A percentile compares a stretch with the other conserved stretches of the same genome.
phyloP scores from a whole-genome alignment of 1,284 basidiomycete species.

The Ustilago sp. region DNA sequence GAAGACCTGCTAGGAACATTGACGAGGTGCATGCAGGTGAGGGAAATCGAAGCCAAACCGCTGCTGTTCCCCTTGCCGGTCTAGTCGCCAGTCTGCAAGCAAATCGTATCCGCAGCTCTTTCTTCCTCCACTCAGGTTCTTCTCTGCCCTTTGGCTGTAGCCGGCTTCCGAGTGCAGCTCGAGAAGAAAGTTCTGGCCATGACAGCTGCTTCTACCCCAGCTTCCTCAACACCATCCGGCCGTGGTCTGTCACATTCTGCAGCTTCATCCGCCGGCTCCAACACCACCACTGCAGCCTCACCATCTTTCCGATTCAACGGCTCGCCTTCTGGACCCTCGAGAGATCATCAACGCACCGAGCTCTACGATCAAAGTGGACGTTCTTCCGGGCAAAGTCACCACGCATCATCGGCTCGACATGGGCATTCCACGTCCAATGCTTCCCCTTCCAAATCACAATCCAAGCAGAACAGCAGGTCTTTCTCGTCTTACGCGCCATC shows the following conservation, averaged over 20 bases:
- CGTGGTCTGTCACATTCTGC: conserved; percentile 12
- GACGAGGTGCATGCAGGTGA: background rate
- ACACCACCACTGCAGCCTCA: background rate
- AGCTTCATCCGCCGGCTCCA: background rate
- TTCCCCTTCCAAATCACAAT: conserved; percentile 13
- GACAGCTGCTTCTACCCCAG: conserved; percentile 22
- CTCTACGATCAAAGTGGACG: conserved; percentile 29
- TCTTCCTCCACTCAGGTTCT: conserved; percentile 11
- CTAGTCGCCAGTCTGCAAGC: conserved; percentile 29
- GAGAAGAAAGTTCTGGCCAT: conserved; percentile 20
- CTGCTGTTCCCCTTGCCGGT: conserved; percentile 16
- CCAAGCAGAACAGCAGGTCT: conserved; percentile 7
- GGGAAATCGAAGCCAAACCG: background rate
- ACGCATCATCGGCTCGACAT: conserved; percentile 6
- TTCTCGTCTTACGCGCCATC: conserved; percentile 8
- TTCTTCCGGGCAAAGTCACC: background rate
- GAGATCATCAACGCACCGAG: conserved; percentile 14
- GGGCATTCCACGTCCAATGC: background rate
- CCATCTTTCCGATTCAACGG: conserved; percentile 11
- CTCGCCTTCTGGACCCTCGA: background rate
- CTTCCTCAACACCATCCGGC: conserved; percentile 22
- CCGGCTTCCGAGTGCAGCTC: conserved; percentile 19
- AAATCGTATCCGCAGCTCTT: conserved; percentile 5
- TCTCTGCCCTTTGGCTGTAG: conserved; percentile 1
- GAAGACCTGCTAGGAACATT: background rate